Base-by-base conservation (phyloP, 2,329 filamentous ascomycete species). In the Zymoseptoria passerinii region DNA sequence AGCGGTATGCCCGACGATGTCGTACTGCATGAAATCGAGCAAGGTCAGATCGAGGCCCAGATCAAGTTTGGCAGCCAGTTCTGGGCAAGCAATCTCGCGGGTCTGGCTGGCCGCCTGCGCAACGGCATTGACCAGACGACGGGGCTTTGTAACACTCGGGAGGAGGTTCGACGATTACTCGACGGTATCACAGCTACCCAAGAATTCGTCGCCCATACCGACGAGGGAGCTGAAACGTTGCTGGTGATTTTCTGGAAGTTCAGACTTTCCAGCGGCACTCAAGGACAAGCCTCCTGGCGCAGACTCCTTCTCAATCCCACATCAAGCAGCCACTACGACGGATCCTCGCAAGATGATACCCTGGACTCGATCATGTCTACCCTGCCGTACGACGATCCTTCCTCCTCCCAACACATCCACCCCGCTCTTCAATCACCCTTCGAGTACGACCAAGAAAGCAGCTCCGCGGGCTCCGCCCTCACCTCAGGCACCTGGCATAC, bases 61-160 rank as follows among this genome's bases (percentile, higher is more conserved):
- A 65, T 63, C 58, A 72, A 66, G 65, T 78, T 79, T 54, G 74
- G 75, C 2, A 76, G 74, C 52, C 67, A 63, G 2, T 78, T 78
- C 59, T 79, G 76, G 76, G 76, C 73, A 0, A 65, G 65, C 10
- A 70, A 69, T 35, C 70, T 77, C 60, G 66, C 61, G 1, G 63
- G 64, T 8, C 65, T 75, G 8, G 66, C 68, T 3, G 58, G 29
- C 19, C 65, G 54, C 49, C 53, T 64, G 50, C 19, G 61, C 55
- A 53, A 20, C 13, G 18, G 48, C n/a, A 63, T 51, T 13, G 58
- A 65, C 20, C 52, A 57, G 20, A 44, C n/a, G 35, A 44, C 35
- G n/a, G 35, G 35, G 10, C 16, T 44, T 44, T 44, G 4, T 16
- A 44, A 44, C 35, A 44, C 35, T 16, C 48, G 50, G 3, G 61